Evolutionary conservation across 257 asterid genomes (phyloP), one percentile per base, ranked within the genome.

Genomic region (Dorcoceras hygrometricum): DNA sequence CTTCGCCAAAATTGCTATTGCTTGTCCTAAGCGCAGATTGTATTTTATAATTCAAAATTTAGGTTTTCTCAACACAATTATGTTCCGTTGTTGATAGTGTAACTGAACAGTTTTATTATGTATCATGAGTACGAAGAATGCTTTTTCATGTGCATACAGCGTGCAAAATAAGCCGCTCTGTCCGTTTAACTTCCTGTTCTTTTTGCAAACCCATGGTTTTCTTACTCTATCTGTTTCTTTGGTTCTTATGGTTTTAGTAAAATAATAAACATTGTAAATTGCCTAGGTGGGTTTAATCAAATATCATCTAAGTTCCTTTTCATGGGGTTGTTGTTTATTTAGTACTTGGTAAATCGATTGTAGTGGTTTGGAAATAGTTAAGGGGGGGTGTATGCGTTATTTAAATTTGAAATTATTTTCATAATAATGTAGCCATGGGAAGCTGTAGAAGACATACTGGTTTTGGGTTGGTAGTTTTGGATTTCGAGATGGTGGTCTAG

Each of bases 51-150:
- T 59, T 51, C 18, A 2, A 1, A 57, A 28, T 58, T 9, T 70
- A 63, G 73, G 69, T 25, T 72, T 60, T 66, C 8, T 73, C 29
- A 7, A 19, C 27, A n/a, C 31, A 32, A 50, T 24, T 70, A 48
- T 29, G 32, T 4, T 67, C 51, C 48, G 7, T n/a, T 39, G 29
- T 56, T 62, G 23, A 19, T 53, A 60, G 27, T 56, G 31, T 57
- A 32, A 25, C 22, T 46, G 54, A 16, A 46, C 2, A 66, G 5
- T 23, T 63, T 29, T 60, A 34, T 23, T 70, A 34, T 26, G 71
- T 54, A 12, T 46, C 54, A 1, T 46, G 20, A 14, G 54, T 46
- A 18, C 54, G n/a, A 16, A 46, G 20, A 46, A 46, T 16, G 2
- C 1, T 46, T 14, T 46, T 18, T 22, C 54, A 36, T 23, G 2